Evolutionary conservation across 352 stramenopile species (phyloP).

Genomic region (Phytophthora brassicae): DNA sequence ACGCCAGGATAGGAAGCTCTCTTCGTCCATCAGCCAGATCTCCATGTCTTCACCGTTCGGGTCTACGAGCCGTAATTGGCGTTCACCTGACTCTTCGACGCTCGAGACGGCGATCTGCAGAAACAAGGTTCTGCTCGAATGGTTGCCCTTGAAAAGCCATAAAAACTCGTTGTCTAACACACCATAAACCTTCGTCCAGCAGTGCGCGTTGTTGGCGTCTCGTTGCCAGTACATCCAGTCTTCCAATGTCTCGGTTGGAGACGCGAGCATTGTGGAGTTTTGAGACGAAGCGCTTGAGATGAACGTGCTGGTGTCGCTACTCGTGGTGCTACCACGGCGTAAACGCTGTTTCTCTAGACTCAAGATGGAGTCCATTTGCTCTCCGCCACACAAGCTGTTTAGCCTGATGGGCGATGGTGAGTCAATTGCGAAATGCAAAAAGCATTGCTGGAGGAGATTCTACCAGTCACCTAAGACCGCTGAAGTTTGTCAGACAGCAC

Average conservation of each 20-base stretch:
- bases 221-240: conserved; percentile 88
- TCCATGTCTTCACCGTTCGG: conserved; percentile 78
- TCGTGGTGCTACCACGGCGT: conserved; percentile 31
- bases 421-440: conserved; percentile 22
- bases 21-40: conserved; percentile 65
- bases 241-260: conserved; percentile 43
- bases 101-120: conserved; percentile 77
- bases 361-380: conserved; percentile 13
- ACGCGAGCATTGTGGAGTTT: conserved; percentile 50
- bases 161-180: conserved; percentile 83
- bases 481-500: too few species aligned
- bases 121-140: conserved; percentile 56
- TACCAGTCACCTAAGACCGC: not conserved
- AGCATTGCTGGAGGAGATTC: not conserved
- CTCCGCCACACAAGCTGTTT: not conserved
- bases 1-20: conserved; percentile 53
- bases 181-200: conserved; percentile 83
- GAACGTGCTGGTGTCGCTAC: conserved; percentile 36
- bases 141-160: conserved; percentile 75
- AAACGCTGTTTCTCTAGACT: conserved; percentile 26
- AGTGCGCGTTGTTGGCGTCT: conserved; percentile 59
- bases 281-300: conserved; percentile 37
- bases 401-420: conserved; percentile 5
- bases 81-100: conserved; percentile 64
- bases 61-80: conserved; percentile 67